Conservation (phyloP, 768 basidiomycete genomes). For the Lepiota subincarnata region DNA sequence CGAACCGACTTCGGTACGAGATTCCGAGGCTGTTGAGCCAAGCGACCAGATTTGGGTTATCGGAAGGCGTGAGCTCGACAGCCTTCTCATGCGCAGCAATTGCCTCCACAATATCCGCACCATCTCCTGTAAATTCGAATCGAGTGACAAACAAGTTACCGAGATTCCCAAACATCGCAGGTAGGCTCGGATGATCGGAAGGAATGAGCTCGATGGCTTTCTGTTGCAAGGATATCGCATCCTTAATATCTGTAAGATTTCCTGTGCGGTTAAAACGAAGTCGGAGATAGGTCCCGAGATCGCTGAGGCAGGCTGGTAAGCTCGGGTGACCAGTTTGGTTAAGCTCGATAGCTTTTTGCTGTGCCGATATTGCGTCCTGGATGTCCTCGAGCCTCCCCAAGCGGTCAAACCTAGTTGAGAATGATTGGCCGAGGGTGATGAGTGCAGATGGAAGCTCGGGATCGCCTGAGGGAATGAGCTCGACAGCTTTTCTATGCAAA, state of each 20-base stretch:
- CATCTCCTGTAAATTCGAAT: constrained; percentile 13
- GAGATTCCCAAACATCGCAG: neutral
- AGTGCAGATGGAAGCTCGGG: neutral
- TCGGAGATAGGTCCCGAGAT: constrained; percentile 12
- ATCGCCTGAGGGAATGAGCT: neutral
- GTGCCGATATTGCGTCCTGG: neutral
- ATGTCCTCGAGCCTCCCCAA: neutral
- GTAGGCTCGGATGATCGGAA: neutral
- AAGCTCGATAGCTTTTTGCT: neutral
- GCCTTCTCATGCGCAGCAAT: constrained; percentile 11
- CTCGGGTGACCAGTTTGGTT: constrained; percentile 2
- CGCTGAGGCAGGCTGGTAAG: neutral
- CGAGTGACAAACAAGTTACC: constrained; percentile 10
- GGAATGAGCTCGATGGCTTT: neutral
- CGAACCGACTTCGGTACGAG: neutral
- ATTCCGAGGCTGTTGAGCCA: neutral
- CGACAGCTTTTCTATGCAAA: neutral
- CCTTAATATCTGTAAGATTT: neutral
- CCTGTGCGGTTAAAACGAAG: neutral
- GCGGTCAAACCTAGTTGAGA: neutral
- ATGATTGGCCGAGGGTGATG: neutral
- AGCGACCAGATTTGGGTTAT: neutral
- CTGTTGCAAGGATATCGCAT: neutral
- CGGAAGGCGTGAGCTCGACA: neutral
- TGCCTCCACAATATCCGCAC: constrained; percentile 15